phyloP scores from a whole-genome alignment of 768 basidiomycete species.

The Rhodosporidiobolus odoratus region DNA sequence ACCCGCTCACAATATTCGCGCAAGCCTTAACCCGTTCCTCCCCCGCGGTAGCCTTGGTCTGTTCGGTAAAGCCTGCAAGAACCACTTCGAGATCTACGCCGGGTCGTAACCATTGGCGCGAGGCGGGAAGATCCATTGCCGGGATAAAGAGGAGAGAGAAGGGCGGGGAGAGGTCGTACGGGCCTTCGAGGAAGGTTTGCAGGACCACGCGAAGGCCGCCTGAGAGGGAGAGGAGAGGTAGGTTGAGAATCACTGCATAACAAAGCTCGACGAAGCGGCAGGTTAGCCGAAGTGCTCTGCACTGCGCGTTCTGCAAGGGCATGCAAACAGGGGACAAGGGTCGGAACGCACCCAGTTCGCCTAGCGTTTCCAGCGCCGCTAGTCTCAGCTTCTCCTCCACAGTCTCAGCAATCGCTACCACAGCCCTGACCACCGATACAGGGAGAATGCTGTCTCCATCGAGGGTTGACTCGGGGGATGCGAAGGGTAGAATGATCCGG shows the following conservation, averaged over 20 bases:
- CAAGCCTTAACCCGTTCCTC: constrained; percentile 72
- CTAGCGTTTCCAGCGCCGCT: constrained; percentile 76
- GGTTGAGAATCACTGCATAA: constrained; percentile 86
- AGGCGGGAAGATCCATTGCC: constrained; percentile 76
- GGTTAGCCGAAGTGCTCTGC: too few relatives aligned
- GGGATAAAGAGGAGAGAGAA: constrained; percentile 74
- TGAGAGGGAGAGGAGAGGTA: constrained; percentile 69
- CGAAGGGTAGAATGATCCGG: constrained; percentile 51
- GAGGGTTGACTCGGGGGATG: background rate
- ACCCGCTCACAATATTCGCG: constrained; percentile 68
- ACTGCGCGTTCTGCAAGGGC: too few relatives aligned
- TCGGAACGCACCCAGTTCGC: constrained; percentile 70
- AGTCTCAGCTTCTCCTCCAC: constrained; percentile 80
- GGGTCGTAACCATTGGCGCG: constrained; percentile 67
- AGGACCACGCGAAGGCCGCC: constrained; percentile 82
- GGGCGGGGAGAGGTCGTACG: constrained; percentile 49
- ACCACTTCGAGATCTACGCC: constrained; percentile 90
- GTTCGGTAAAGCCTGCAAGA: constrained; percentile 83
- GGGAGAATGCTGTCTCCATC: constrained; percentile 54
- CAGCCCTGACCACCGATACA: constrained; percentile 71
- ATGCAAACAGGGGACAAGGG: constrained; percentile 1
- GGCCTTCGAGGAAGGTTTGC: constrained; percentile 69
- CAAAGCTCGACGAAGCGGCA: too few relatives aligned
- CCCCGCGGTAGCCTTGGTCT: constrained; percentile 73
- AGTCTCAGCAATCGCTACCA: constrained; percentile 90